A percentile compares a stretch with the other conserved stretches of the same genome.
These are phyloP conservation scores for Kwoniella europaea DNA, from an alignment of 768 basidiomycete species.

Conservation along the genomic window DNA sequence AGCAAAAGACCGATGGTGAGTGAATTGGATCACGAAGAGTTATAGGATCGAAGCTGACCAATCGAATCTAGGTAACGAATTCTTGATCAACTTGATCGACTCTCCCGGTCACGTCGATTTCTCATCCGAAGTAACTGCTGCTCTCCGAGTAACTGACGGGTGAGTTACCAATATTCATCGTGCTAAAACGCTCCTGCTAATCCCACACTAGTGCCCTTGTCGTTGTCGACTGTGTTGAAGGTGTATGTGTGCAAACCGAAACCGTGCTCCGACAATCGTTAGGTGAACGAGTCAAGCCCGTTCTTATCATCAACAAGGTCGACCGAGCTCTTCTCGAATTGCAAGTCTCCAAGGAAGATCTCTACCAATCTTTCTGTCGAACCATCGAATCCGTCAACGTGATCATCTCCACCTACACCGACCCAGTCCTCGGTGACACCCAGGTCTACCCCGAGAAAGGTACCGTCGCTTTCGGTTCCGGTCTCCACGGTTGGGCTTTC, in stretches of 20 bases:
- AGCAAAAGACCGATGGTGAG: slow-evolving; percentile 91
- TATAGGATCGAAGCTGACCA: slow-evolving; percentile 9
- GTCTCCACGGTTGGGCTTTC: slow-evolving; percentile 99
- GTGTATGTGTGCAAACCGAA: slow-evolving; percentile 99
- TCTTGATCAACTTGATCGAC: slow-evolving; percentile 99
- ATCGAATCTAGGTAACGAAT: slow-evolving; percentile 72
- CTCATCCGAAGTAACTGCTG: slow-evolving; percentile 99
- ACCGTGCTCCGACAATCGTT: slow-evolving; percentile 97
- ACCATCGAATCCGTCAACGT: slow-evolving; percentile 98
- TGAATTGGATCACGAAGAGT: slow-evolving; percentile 16
- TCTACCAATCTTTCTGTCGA: slow-evolving; percentile 96
- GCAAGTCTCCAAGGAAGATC: slow-evolving; percentile 93
- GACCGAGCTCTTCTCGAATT: slow-evolving; percentile 99
- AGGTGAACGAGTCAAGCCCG: slow-evolving; percentile 98
- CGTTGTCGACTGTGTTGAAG: slow-evolving; percentile 99
- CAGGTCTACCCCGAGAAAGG: slow-evolving; percentile 99
- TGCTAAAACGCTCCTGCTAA: not conserved
- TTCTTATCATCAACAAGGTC: slow-evolving; percentile 99
- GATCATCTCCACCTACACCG: slow-evolving; percentile 96
- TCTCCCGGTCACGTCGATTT: slow-evolving; percentile 99
- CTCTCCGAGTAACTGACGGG: slow-evolving; percentile 97
- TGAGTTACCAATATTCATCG: slow-evolving; percentile 26
- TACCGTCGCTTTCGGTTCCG: slow-evolving; percentile 97
- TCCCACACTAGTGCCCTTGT: slow-evolving; percentile 77
- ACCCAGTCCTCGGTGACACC: slow-evolving; percentile 90